Evolutionary conservation across 345 rosid genomes (phyloP), one percentile per base, ranked within the genome.

Genomic region (Noccaea bulbosa): DNA sequence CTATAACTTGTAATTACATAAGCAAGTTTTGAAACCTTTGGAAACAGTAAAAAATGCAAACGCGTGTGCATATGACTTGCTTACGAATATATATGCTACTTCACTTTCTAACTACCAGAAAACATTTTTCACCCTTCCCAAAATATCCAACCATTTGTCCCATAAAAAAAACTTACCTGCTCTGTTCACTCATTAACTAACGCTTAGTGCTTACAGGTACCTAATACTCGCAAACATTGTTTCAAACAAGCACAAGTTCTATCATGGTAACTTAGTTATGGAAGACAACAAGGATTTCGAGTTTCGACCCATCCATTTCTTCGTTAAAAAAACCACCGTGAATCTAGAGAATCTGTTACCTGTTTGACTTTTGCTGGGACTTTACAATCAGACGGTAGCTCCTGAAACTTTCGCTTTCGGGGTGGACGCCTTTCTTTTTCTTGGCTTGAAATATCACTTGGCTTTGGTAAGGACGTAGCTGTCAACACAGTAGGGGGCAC

Each of bases 371-470:
- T 82, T 63, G 86, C 51, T 58, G 86, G 72, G 37, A 46, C 82
- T 53, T 82, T 85, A 60, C 80, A 71, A 75, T 68, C 83, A 71
- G 63, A 73, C 2, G 94, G 89, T 62, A 83, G 69, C 81, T 93
- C 97, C 81, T 93, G 94, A 81, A 91, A 93, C 81, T 93, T 93
- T 73, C 98, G 83, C 74, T 71, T 93, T 47, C 77, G 91, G 8
- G 79, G 71, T 44, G 78, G 91, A 11, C 65, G 76, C 69, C 77
- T 88, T 74, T 86, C 94, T 74, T 78, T 90, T 62, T 80, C 89
- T 46, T 50, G 65, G 70, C 24, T 45, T 57, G 78, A 67, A 71
- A 61, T 78, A 46, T 54, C 46, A 60, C 69, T 82, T 11, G 83
- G 68, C 37, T 66, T 78, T 20, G 82, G 43, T 30, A 37, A 54